Conservation (phyloP, 768 basidiomycete genomes). For the Kwoniella mangroviensis region DNA sequence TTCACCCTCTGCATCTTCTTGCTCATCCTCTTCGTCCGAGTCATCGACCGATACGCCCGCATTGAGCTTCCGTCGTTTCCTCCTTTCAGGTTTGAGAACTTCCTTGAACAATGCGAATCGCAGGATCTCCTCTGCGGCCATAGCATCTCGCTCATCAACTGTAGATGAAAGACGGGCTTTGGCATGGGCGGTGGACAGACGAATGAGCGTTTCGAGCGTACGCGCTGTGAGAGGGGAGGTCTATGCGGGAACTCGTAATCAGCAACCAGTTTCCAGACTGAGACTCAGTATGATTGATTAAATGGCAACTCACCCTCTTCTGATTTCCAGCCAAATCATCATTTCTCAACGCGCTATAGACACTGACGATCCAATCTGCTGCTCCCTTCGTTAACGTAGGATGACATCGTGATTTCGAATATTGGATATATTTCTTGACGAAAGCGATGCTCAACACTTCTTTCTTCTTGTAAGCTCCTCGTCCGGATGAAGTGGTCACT, state of each 20-base stretch:
- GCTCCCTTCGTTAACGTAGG: slow-evolving; percentile 90
- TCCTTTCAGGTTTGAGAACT: slow-evolving; percentile 76
- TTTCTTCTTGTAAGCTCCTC: slow-evolving; percentile 65
- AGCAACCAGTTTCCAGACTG: background rate
- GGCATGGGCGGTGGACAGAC: slow-evolving; percentile 95
- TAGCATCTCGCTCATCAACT: slow-evolving; percentile 83
- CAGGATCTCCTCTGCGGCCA: slow-evolving; percentile 89
- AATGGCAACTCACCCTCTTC: slow-evolving; percentile 68
- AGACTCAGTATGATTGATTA: background rate
- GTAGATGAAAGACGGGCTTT: slow-evolving; percentile 87
- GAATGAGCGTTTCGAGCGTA: slow-evolving; percentile 97
- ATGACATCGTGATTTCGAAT: slow-evolving; percentile 84
- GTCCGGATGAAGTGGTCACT: slow-evolving; percentile 64
- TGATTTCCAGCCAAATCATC: slow-evolving; percentile 86
- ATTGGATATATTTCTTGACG: slow-evolving; percentile 98
- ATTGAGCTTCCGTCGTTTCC: slow-evolving; percentile 87
- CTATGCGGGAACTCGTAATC: slow-evolving; percentile 60
- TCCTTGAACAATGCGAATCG: slow-evolving; percentile 98
- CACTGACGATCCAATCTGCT: slow-evolving; percentile 88
- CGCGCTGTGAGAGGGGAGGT: slow-evolving; percentile 97
- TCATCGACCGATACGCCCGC: slow-evolving; percentile 62
- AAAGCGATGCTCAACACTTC: slow-evolving; percentile 92
- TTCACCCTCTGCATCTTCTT: slow-evolving; percentile 52
- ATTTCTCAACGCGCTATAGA: slow-evolving; percentile 89
- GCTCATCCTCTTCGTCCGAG: slow-evolving; percentile 59